Evolutionary conservation across 345 rosid genomes (phyloP), one percentile per base, ranked within the genome.

Genomic region (Viola odorata): DNA sequence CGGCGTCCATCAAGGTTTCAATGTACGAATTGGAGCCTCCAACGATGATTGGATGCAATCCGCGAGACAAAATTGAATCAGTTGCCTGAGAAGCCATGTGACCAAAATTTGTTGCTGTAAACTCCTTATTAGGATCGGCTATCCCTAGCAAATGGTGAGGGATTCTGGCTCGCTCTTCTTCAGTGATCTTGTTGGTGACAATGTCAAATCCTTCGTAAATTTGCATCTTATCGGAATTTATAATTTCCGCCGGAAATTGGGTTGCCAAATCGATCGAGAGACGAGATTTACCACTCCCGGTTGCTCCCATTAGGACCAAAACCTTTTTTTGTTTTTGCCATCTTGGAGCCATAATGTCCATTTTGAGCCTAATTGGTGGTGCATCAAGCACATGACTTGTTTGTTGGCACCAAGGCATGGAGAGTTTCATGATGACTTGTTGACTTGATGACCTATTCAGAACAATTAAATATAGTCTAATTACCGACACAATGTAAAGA

Each of bases 1-100:
- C 39, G 5, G 73, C 72, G 8, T 78, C 82, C 12, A 85, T 67
- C 39, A 89, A 77, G 17, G 91, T 81, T 58, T 91, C 84, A 5
- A 87, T 64, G 74, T 74, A 85, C 0, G 96, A 85, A 77, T 84
- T 91, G 8, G 96, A 89, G 50, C 98, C 96, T 10, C 98, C 98
- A 3, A 77, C 95, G 38, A 91, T 64, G 38, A 91, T 62, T 2
- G 96, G 98, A 45, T 82, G 80, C 64, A 73, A 69, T 3, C 87
- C 81, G 1, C 84, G 85, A 7, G 67, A 63, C n/a, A 61, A 37
- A 13, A 82, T 89, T 4, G 81, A 78, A 12, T 77, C 79, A 23
- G 82, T 65, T 0, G 79, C 67, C 5, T 7, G 36, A 0, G 80
- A 75, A 16, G 95, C 95, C 71, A 64, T 45, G 53, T 72, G 39